Conservation (phyloP, 768 basidiomycete genomes). For the Kockovaella imperatae region DNA sequence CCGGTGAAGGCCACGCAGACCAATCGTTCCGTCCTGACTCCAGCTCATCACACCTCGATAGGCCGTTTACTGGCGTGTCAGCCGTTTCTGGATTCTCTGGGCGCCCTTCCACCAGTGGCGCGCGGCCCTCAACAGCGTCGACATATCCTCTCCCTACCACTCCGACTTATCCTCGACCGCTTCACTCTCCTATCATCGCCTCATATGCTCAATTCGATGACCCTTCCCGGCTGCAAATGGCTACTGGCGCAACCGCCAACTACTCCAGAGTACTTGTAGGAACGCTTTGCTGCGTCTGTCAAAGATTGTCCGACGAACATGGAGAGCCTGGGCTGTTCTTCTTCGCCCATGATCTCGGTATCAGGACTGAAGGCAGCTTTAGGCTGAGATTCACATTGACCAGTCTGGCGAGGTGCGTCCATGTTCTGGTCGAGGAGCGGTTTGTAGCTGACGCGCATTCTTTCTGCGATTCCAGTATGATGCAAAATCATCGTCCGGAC, state of each 20-base stretch:
- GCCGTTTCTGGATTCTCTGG: too few species aligned
- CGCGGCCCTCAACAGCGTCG: too few species aligned
- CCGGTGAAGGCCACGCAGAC: too few species aligned
- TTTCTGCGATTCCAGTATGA: constrained; percentile 55
- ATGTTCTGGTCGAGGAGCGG: not conserved
- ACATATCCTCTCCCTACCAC: too few species aligned
- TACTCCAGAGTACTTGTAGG: constrained; percentile 87
- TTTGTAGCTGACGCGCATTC: constrained; percentile 57
- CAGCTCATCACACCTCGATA: too few species aligned
- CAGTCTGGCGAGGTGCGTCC: constrained; percentile 81
- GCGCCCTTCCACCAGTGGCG: too few species aligned
- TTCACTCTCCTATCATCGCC: too few species aligned
- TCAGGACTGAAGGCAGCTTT: constrained; percentile 87
- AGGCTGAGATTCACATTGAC: constrained; percentile 77
- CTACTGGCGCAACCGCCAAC: constrained; percentile 47
- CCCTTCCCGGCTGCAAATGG: not conserved
- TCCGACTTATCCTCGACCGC: too few species aligned
- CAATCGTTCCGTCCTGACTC: too few species aligned
- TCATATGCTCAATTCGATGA: too few species aligned
- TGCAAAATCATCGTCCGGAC: not conserved
- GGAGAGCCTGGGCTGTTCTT: constrained; percentile 84
- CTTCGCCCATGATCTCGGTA: constrained; percentile 87
- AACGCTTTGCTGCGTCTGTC: constrained; percentile 76
- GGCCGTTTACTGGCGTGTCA: too few species aligned
- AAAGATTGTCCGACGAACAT: constrained; percentile 74